These are phyloP conservation scores for Rossbeevera mucosa DNA, from an alignment of 768 basidiomycete species.

Conservation along the genomic window DNA sequence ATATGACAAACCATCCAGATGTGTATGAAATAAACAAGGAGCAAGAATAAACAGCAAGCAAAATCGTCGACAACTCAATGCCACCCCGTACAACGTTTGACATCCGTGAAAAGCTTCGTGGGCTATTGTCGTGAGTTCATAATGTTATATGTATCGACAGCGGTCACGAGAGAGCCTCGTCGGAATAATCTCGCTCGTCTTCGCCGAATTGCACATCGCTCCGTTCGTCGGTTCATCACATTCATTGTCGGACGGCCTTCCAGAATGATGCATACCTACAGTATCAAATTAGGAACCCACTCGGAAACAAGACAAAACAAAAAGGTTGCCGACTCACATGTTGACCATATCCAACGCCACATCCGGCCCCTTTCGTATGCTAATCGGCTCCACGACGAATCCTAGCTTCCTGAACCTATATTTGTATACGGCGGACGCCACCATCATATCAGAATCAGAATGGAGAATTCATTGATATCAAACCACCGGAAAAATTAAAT, in stretches of 20 bases:
- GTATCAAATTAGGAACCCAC: background rate
- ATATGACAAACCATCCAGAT: background rate
- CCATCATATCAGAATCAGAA: background rate
- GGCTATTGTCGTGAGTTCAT: background rate
- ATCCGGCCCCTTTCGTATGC: constrained; percentile 45
- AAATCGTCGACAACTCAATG: background rate
- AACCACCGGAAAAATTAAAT: background rate
- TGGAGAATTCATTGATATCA: background rate
- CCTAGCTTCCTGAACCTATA: constrained; percentile 47
- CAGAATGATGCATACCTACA: constrained; percentile 32
- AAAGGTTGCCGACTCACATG: constrained; percentile 43
- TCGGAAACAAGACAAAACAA: background rate
- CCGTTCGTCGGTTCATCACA: background rate
- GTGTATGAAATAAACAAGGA: background rate
- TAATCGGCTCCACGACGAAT: constrained; percentile 50
- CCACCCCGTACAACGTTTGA: background rate
- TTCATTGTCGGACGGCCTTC: constrained; percentile 24
- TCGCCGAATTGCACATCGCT: background rate
- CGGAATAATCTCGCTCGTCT: background rate
- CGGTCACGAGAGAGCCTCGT: background rate
- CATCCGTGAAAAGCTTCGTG: background rate
- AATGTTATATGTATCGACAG: background rate
- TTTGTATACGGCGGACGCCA: background rate
- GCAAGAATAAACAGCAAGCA: background rate
- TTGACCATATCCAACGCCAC: constrained; percentile 63